These are phyloP conservation scores for Rhodocollybia butyracea DNA, from an alignment of 768 basidiomycete genomes.

Conservation along the genomic window DNA sequence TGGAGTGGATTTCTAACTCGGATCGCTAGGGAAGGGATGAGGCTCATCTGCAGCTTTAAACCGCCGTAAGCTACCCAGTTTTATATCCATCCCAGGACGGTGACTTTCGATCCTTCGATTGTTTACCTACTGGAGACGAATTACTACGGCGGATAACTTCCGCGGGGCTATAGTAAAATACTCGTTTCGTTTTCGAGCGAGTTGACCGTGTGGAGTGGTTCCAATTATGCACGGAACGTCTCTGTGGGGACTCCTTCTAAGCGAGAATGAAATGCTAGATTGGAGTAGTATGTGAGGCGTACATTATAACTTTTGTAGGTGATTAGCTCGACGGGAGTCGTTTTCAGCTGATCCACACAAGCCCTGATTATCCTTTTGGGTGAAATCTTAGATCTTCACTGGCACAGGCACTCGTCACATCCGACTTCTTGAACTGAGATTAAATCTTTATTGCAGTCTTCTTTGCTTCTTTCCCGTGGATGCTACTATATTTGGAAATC, in stretches of 20 bases:
- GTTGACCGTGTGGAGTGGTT: slow-evolving; percentile 44
- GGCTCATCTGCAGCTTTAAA: not conserved
- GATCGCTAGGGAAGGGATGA: not conserved
- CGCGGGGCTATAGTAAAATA: slow-evolving; percentile 28
- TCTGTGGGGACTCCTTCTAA: slow-evolving; percentile 81
- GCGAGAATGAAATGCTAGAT: slow-evolving; percentile 70
- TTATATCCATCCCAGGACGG: slow-evolving; percentile 11
- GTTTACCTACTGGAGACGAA: slow-evolving; percentile 8
- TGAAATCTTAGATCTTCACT: no score
- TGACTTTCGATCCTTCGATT: slow-evolving; percentile 1
- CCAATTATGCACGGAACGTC: slow-evolving; percentile 33
- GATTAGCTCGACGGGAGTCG: no score
- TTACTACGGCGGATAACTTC: slow-evolving; percentile 5
- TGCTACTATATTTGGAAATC: no score
- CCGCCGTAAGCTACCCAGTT: not conserved
- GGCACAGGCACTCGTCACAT: no score
- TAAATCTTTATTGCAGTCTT: no score
- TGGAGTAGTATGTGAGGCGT: slow-evolving; percentile 83
- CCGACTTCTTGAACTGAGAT: no score
- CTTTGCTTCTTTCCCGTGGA: no score
- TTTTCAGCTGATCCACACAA: no score
- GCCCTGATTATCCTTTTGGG: no score
- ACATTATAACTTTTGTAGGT: slow-evolving; percentile 32
- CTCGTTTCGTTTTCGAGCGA: not conserved
- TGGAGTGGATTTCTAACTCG: not conserved